phyloP scores from a whole-genome alignment of 2,329 filamentous ascomycete genomes.

The Fusarium floridanum region DNA sequence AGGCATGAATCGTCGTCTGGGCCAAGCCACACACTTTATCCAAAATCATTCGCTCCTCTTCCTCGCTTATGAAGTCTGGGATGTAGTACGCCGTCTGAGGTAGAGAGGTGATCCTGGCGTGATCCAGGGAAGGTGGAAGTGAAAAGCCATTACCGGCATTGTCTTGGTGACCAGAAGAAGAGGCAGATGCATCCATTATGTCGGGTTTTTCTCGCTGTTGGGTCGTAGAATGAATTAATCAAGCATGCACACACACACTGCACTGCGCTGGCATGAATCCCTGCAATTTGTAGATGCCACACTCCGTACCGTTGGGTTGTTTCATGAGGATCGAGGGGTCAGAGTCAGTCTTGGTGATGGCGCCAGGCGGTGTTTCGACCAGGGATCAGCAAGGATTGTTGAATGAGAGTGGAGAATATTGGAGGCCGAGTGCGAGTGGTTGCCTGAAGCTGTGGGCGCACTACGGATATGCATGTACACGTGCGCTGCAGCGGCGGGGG shows the following conservation, averaged over 20 bases:
- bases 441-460: conserved; percentile 16
- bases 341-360: conserved; percentile 16
- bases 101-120: conserved; percentile 65
- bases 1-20: not conserved
- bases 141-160: conserved; percentile 31
- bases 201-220: conserved; percentile 1
- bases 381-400: conserved; percentile 34
- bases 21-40: conserved; percentile 69
- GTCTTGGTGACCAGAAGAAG: conserved; percentile 5
- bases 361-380: conserved; percentile 24
- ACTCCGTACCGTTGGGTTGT: conserved; percentile 5
- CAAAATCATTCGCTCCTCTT: conserved; percentile 80
- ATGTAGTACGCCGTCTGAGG: conserved; percentile 85
- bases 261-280: not conserved
- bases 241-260: not conserved
- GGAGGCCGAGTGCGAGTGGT: conserved; percentile 22
- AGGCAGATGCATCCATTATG: conserved; percentile 29
- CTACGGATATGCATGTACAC: conserved; percentile 10
- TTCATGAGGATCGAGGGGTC: conserved; percentile 20
- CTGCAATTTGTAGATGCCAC: conserved; percentile 8
- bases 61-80: conserved; percentile 81
- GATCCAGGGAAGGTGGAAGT: conserved; percentile 64
- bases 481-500: conserved; percentile 19
- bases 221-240: not conserved
- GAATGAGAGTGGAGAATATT: conserved; percentile 23